Base-by-base conservation (phyloP, 768 basidiomycete species). In the Clavaria fumosa region DNA sequence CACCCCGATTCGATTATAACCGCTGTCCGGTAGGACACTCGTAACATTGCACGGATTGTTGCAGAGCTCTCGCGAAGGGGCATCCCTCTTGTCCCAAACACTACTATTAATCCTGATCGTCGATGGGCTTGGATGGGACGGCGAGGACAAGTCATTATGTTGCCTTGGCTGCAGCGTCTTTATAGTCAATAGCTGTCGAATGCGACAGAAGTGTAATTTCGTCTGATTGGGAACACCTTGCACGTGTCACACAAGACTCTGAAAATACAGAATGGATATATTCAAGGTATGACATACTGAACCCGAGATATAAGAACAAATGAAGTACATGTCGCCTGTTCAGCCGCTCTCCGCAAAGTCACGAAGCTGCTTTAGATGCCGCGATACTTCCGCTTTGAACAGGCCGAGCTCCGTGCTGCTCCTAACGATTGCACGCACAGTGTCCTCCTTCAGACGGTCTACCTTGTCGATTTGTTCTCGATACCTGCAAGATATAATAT, bases 71-170 rank as follows among this genome's bases (percentile, higher is more conserved):
- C 78, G 9, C 58, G 69, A 38, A 69, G 72, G 38, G 76, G 77
- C 20, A 61, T 80, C 22, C 59, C 65, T 40, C 62, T 96, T 43
- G 64, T 72, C 43, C 73, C 86, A 15, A 95, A 91, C 50, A 74
- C 73, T 5, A 44, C 61, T n/a, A 70, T 86, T 47, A 63, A 70
- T 49, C 69, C 73, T 26, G 64, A 67, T 43, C 64, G 70, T 34
- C 67, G 78, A 37, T 90, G 82, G 85, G 59, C 59, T 10, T 89
- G 86, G 86, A 89, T 90, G 86, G 84, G 83, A 49, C 73, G 67
- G 49, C 58, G 62, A 26, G 83, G 83, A 7, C 63, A 73, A 54
- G 60, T 85, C 41, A 57, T 80, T 46, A 75, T 80, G 50, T 58
- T 61, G n/a, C n/a, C 21, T 38, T 41, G n/a, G 31, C 35, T 35